Percentiles rank a stretch among this genome's conserved stretches.
phyloP scores from a whole-genome alignment of 2,329 filamentous ascomycete genomes.

The Pseudogymnoascus sp. region DNA sequence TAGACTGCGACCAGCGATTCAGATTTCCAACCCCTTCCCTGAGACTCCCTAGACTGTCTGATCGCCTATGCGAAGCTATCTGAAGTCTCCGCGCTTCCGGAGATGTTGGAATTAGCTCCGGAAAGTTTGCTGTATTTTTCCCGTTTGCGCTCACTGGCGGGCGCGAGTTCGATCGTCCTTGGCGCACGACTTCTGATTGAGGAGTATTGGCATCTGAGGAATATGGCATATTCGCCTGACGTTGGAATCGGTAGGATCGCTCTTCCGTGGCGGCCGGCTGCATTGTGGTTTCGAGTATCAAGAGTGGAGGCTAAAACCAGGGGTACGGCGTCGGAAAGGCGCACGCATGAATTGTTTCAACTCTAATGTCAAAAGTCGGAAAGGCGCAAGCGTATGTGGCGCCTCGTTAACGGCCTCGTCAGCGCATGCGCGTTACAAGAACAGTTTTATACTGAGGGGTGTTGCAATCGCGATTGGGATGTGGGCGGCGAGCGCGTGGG shows the following conservation, averaged over 20 bases:
- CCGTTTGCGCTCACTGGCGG: neutral
- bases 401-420: neutral
- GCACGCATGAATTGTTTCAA: constrained; percentile 9
- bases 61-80: constrained; percentile 28
- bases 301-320: constrained; percentile 4
- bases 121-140: constrained; percentile 8
- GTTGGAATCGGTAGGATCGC: constrained; percentile 8
- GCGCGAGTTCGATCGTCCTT: neutral
- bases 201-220: neutral
- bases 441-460: constrained; percentile 10
- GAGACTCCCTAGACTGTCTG: constrained; percentile 31
- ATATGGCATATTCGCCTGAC: constrained; percentile 5
- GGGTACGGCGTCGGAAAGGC: constrained; percentile 3
- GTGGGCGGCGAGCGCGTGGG: constrained; percentile 4
- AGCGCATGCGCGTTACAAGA: constrained; percentile 3
- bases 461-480: neutral
- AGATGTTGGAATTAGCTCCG: constrained; percentile 13
- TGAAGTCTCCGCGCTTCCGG: constrained; percentile 18
- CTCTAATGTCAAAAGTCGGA: neutral
- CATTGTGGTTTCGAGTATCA: constrained; percentile 9
- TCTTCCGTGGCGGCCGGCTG: constrained; percentile 7
- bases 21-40: constrained; percentile 40
- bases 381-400: constrained; percentile 1
- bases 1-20: constrained; percentile 47
- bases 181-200: neutral